Evolutionary conservation across 768 basidiomycete genomes (phyloP).

Genomic region (Hypholoma sublateritium): DNA sequence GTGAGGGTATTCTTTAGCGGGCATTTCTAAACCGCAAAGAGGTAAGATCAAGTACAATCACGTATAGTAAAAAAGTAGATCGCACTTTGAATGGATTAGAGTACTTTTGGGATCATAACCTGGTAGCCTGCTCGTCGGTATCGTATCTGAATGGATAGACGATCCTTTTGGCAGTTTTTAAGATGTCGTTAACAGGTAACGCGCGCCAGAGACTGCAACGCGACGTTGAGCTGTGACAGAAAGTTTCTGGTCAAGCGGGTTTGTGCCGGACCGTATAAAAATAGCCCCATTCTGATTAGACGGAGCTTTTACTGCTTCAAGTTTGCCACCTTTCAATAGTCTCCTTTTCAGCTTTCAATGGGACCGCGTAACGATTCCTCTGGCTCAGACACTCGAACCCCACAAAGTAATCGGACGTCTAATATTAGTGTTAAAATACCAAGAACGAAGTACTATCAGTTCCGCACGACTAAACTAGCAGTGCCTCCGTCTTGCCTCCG

Average conservation of each 20-base stretch:
- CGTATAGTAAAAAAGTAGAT: background rate
- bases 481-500: too few relatives aligned
- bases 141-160: background rate
- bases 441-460: too few relatives aligned
- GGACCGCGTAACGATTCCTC: background rate
- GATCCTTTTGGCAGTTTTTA: background rate
- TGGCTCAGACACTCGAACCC: background rate
- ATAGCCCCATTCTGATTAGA: background rate
- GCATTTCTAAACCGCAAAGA: background rate
- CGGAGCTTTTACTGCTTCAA: background rate
- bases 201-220: background rate
- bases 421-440: too few relatives aligned
- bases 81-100: background rate
- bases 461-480: too few relatives aligned
- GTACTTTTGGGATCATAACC: background rate
- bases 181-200: background rate
- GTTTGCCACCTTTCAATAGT: too few relatives aligned
- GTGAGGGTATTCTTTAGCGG: constrained; percentile 11
- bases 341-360: too few relatives aligned
- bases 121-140: background rate
- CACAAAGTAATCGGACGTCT: too few relatives aligned
- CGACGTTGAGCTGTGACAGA: background rate
- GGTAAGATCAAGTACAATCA: background rate
- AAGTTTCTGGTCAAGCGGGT: background rate
- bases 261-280: background rate